phyloP scores from a whole-genome alignment of 345 rosid species.

The Sapria himalayana region DNA sequence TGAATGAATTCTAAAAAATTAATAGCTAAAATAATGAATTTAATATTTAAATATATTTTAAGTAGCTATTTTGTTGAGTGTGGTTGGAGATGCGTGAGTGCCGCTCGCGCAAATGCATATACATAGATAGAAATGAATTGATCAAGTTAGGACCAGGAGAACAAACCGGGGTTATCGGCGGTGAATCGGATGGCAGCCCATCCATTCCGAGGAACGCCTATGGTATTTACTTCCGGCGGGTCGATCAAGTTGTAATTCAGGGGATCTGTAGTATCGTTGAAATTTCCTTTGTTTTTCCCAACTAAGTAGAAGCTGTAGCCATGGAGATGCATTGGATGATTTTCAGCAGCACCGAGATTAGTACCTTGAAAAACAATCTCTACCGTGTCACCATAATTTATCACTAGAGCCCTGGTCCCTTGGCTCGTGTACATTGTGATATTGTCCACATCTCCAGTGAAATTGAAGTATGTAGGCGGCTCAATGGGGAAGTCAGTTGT shows the following conservation, averaged over 20 bases:
- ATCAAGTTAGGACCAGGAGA: too few species aligned
- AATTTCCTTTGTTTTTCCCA: constrained; percentile 13
- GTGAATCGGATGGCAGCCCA: constrained; percentile 16
- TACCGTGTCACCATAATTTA: constrained; percentile 9
- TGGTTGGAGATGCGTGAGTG: too few species aligned
- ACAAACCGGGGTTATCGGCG: constrained; percentile 19
- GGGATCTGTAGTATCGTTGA: constrained; percentile 9
- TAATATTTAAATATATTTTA: too few species aligned
- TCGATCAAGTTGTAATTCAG: constrained; percentile 11
- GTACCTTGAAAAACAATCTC: constrained; percentile 17
- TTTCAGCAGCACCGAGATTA: constrained; percentile 8
- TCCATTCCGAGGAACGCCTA: constrained; percentile 15
- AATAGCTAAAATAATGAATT: too few species aligned
- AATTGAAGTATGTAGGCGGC: constrained; percentile 10
- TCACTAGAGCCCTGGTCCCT: constrained; percentile 10
- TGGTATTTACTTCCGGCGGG: constrained; percentile 14
- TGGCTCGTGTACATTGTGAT: too few species aligned
- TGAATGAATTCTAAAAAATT: too few species aligned
- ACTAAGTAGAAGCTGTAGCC: constrained; percentile 15
- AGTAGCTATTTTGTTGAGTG: too few species aligned
- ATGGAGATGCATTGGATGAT: constrained; percentile 19
- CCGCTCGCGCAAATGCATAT: too few species aligned
- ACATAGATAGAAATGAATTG: too few species aligned
- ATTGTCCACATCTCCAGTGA: constrained; percentile 9
- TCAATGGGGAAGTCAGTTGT: constrained; percentile 8